Evolutionary conservation across 164 flowering plant genomes (phyloP).

Genomic region (Chimonanthus praecox): DNA sequence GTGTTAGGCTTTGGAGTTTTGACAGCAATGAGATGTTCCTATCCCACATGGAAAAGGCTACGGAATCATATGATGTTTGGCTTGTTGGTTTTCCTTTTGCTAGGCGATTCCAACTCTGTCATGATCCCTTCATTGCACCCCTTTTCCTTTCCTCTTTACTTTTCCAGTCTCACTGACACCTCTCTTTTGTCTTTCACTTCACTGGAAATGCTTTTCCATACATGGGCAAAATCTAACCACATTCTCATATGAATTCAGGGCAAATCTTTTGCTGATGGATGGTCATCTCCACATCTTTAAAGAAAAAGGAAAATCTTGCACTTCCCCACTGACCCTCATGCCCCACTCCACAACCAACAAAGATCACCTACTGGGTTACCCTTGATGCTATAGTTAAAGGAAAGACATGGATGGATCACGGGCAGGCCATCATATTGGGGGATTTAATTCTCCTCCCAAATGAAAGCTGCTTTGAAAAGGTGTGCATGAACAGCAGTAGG

Average conservation of each 20-base stretch:
- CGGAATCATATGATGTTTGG: conserved; percentile 9
- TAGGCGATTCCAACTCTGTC: conserved; percentile 2
- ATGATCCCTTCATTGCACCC: conserved; percentile 1
- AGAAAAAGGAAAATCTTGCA: neutral
- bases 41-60: conserved; percentile 3
- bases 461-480: conserved; percentile 1
- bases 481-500: neutral
- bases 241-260: neutral
- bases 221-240: neutral
- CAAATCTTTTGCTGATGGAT: conserved; percentile 5
- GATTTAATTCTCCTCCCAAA: no score
- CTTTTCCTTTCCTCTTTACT: neutral
- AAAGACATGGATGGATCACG: neutral
- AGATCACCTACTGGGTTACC: neutral
- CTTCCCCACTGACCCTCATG: neutral
- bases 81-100: neutral
- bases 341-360: neutral
- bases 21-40: neutral
- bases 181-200: conserved; percentile 3
- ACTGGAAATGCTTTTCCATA: neutral
- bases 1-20: neutral
- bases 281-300: neutral
- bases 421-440: neutral
- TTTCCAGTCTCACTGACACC: neutral
- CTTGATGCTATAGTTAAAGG: neutral